Base-by-base conservation (phyloP, 768 basidiomycete species). In the Tephrocybe sp. region DNA sequence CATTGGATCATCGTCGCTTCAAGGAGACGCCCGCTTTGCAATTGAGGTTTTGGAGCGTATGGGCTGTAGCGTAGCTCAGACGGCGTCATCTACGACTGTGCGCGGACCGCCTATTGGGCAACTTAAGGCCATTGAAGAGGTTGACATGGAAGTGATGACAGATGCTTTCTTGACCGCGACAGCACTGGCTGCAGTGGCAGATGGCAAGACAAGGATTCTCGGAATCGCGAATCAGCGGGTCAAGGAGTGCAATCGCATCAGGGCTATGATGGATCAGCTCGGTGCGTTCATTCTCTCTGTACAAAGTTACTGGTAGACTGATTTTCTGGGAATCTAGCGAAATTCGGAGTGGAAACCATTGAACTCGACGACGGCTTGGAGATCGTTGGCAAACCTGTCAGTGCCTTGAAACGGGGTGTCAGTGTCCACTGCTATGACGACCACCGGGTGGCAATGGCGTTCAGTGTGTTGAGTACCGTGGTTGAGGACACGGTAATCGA, bases 91-190 rank as follows among this genome's bases (percentile, higher is more conserved):
- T 66, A 98, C 96, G 8, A 97, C 92, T 9, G 97, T 98, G 27
- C 85, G 80, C 0, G 97, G 97, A 0, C 96, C 96, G 3, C 86
- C 89, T 0, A 69, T 84, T 11, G 91, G 93, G 0, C 74, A 83
- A 57, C 77, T 99, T 41, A 84, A 85, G 56, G 89, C 89, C 1
- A 77, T 97, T 42, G 90, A 89, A 44, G 80, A 86, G 58, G 83
- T 98, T 18, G 92, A 98, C 64, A 98, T 98, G 97, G 93, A 97
- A 68, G 86, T 87, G n/a, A 98, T 99, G 97, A 99, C 97, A 6
- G 97, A 99, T 65, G 97, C 96, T 18, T 99, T 99, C 75, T 79
- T 98, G 71, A 98, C 95, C 2, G 96, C 97, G 8, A 89, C 84
- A 9, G 94, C 87, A 7, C 72, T 99, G 16, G 95, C 92, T 44